Base-by-base conservation (phyloP, 306 rosid species). In the Castanea mollissima region DNA sequence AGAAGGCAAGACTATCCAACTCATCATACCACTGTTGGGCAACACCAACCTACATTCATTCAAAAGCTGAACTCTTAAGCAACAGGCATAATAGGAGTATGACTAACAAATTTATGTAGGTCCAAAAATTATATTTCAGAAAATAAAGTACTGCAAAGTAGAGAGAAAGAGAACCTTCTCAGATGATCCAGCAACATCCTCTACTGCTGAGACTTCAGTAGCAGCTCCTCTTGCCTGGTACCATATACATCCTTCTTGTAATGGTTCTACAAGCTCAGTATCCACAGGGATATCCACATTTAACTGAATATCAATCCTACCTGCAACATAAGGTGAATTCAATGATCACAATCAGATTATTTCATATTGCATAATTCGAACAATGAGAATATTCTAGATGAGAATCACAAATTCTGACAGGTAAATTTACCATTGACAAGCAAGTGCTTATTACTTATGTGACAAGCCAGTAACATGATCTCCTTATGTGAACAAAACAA, bases 21-120 rank as follows among this genome's bases (percentile, higher is more conserved):
- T 91, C 97, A 65, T 89, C 91, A 27, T 91, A 95, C 97, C 97
- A 95, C 82, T 87, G 84, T 77, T 95, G 99, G 54, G 98, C 92
- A 82, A 83, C 79, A 16, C 97, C 94, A 74, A 78, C 91, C 99
- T 95, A 83, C 79, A 55, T 31, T 32, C 20, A 80, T 67, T 73
- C 73, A 79, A 74, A 35, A 73, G 79, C 68, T 78, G 83, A 80
- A 73, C 25, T 80, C 13, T 29, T 73, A 54, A 86, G 80, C 80
- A 76, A 74, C 82, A 78, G 83, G 57, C 19, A 64, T 29, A 62
- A 74, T 80, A 78, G 82, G 57, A 15, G 60, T 23, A 57, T 78
- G 70, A 82, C 46, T 60, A 20, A 25, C 35, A 67, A 67, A 8
- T 67, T 35, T 49, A 19, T 18, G 10, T 2, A 12, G 5, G 20